phyloP scores from a whole-genome alignment of 257 asterid species.

The Nicotiana sylvestris region DNA sequence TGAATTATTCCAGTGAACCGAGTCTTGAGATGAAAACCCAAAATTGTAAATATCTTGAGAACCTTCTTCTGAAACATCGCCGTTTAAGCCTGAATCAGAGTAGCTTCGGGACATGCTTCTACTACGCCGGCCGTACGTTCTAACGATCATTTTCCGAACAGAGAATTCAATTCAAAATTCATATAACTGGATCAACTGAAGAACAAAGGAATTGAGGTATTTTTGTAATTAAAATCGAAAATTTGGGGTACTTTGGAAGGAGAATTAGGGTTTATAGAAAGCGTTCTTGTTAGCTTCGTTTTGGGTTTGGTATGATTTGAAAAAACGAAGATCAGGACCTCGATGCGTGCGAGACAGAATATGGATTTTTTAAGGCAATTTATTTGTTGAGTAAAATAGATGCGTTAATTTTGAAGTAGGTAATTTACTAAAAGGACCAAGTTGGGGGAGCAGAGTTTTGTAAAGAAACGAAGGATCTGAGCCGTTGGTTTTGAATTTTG shows the following conservation, averaged over 20 bases:
- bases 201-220: background rate
- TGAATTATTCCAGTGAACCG: constrained; percentile 40
- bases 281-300: background rate
- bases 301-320: background rate
- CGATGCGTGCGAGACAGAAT: background rate
- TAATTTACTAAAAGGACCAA: background rate
- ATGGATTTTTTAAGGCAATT: background rate
- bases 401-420: background rate
- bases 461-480: constrained; percentile 1
- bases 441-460: background rate
- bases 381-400: background rate
- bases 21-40: constrained; percentile 51
- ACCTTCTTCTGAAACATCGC: constrained; percentile 47
- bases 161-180: background rate
- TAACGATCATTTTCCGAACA: constrained; percentile 33
- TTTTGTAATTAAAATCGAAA: background rate
- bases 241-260: background rate
- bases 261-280: constrained; percentile 14
- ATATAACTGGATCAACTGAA: constrained; percentile 4
- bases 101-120: constrained; percentile 43
- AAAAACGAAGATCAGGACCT: constrained; percentile 23
- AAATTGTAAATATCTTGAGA: constrained; percentile 55
- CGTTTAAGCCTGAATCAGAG: constrained; percentile 40
- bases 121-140: constrained; percentile 59
- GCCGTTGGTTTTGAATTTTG: constrained; percentile 17